These are phyloP conservation scores for Cytospora piceicola DNA, from an alignment of 2,329 filamentous ascomycete species.

Conservation along the genomic window DNA sequence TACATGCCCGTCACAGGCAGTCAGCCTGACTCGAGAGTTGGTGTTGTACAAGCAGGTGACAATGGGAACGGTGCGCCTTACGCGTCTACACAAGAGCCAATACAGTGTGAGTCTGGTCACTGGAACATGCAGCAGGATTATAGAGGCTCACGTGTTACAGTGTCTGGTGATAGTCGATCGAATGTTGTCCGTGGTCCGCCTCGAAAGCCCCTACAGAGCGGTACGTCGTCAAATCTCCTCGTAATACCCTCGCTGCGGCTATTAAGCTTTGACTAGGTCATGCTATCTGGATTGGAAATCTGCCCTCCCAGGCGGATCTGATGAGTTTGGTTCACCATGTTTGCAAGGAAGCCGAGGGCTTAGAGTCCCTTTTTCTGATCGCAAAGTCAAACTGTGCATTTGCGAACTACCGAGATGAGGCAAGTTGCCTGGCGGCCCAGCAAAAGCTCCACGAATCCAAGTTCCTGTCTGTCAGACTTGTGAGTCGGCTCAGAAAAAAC, in stretches of 20 bases:
- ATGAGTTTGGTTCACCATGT: conserved; percentile 90
- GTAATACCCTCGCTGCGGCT: neutral
- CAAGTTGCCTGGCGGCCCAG: conserved; percentile 75
- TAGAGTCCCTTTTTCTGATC: conserved; percentile 91
- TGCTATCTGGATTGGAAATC: conserved; percentile 94
- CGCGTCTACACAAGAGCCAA: conserved; percentile 23
- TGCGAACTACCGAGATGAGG: conserved; percentile 88
- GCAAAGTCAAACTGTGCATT: conserved; percentile 98
- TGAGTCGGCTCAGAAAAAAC: conserved; percentile 76
- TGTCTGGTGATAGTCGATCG: conserved; percentile 39
- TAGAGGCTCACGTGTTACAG: conserved; percentile 23
- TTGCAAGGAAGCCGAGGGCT: conserved; percentile 73
- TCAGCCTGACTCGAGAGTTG: conserved; percentile 36
- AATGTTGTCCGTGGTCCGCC: conserved; percentile 57
- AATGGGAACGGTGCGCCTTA: conserved; percentile 20
- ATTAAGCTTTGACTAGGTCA: conserved; percentile 60
- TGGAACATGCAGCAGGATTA: neutral
- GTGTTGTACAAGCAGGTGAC: conserved; percentile 29
- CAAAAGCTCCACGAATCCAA: conserved; percentile 86
- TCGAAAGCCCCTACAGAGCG: conserved; percentile 63
- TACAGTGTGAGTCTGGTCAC: conserved; percentile 28
- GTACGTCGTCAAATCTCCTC: conserved; percentile 46
- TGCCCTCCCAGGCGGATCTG: conserved; percentile 81
- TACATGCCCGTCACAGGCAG: conserved; percentile 39
- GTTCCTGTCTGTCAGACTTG: conserved; percentile 82